phyloP scores from a whole-genome alignment of 306 rosid species.

The Prinsepia uniflora region DNA sequence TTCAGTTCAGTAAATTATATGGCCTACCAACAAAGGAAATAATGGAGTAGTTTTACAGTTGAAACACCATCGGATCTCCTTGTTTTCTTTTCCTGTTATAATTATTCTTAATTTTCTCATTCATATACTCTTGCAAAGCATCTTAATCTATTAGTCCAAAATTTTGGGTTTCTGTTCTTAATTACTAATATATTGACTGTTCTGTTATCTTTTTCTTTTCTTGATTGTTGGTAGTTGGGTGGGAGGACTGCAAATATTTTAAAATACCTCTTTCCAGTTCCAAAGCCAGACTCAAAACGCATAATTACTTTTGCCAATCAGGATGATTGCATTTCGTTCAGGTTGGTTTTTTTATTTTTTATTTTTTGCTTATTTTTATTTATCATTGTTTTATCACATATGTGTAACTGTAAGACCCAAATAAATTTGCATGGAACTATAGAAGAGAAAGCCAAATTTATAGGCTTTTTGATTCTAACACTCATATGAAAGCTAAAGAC shows the following conservation, averaged over 20 bases:
- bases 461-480: not conserved
- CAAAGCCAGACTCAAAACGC: constrained; percentile 89
- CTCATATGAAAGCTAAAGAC: not conserved
- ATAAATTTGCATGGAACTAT: not conserved
- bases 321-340: constrained; percentile 81
- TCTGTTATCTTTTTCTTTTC: constrained; percentile 20
- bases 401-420: not conserved
- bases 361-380: no score
- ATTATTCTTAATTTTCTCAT: not conserved
- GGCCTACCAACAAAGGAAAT: not conserved
- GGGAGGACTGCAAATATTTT: constrained; percentile 77
- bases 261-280: constrained; percentile 84
- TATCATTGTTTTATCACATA: not conserved
- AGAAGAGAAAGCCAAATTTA: not conserved
- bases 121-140: not conserved
- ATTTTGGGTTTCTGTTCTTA: not conserved
- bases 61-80: not conserved
- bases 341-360: constrained; percentile 39
- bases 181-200: not conserved
- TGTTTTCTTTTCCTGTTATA: not conserved
- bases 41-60: constrained; percentile 11
- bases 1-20: not conserved
- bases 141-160: not conserved
- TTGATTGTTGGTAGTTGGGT: constrained; percentile 56
- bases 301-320: constrained; percentile 73